Evolutionary conservation across 2,329 filamentous ascomycete species (phyloP).

Genomic region (Pseudopithomyces chartarum): DNA sequence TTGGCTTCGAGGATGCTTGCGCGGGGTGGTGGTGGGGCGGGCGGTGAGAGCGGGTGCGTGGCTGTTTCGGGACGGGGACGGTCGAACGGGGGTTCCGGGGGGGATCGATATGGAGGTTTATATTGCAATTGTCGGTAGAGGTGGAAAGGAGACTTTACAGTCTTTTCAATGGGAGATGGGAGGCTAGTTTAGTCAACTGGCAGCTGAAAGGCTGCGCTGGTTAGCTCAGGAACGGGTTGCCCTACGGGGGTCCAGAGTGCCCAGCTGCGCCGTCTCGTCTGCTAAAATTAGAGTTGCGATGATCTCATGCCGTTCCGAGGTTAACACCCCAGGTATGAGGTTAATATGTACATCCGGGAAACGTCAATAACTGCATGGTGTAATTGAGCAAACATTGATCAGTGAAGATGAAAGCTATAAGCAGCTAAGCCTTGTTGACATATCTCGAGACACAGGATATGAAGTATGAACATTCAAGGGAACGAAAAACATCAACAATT

Average conservation of each 20-base stretch:
- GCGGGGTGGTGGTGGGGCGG: conserved; percentile 1
- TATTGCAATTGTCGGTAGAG: background rate
- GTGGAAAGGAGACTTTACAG: background rate
- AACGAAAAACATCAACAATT: no score
- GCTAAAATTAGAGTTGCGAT: background rate
- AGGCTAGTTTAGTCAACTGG: background rate
- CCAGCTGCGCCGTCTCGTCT: background rate
- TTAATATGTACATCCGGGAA: no score
- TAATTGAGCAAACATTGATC: no score
- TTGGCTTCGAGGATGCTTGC: background rate
- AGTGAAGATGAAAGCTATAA: no score
- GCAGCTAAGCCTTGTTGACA: no score
- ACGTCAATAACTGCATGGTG: no score
- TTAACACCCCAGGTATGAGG: no score
- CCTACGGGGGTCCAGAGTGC: background rate
- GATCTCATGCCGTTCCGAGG: background rate
- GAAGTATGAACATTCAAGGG: no score
- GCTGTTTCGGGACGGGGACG: background rate
- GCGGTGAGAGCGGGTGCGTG: conserved; percentile 7
- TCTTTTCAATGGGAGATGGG: background rate
- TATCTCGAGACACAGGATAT: no score
- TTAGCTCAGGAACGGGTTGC: background rate
- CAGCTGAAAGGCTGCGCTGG: background rate
- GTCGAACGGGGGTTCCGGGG: background rate
- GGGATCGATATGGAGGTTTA: background rate